Conservation (phyloP, 495 filamentous ascomycete genomes). For the Chaetomium fimeti region DNA sequence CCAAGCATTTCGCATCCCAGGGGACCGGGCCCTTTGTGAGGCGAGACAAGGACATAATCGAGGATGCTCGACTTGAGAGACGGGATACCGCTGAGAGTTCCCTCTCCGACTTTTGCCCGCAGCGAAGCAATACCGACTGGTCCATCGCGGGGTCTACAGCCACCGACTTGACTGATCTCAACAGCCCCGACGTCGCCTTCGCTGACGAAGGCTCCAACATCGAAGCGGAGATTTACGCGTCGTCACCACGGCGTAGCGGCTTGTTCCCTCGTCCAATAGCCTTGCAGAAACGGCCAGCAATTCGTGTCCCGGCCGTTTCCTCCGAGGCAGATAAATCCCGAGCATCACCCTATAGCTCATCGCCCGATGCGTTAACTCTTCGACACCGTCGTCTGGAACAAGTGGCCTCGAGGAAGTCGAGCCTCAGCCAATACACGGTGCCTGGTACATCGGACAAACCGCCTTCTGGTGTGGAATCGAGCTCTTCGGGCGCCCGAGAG, state of each 20-base stretch:
- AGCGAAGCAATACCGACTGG: slow-evolving; percentile 23
- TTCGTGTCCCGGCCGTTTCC: slow-evolving; percentile 10
- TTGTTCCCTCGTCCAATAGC: slow-evolving; percentile 6
- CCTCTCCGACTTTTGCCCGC: slow-evolving; percentile 4
- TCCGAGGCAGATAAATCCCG: slow-evolving; percentile 4
- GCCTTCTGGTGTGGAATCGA: neutral
- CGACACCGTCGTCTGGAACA: slow-evolving; percentile 18
- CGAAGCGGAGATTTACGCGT: slow-evolving; percentile 18
- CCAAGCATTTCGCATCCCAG: neutral
- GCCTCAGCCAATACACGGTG: neutral
- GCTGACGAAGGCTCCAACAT: slow-evolving; percentile 18
- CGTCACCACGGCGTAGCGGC: slow-evolving; percentile 22
- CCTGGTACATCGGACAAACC: neutral
- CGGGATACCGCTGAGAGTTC: slow-evolving; percentile 26
- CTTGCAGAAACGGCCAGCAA: slow-evolving; percentile 14
- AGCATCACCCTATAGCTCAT: neutral
- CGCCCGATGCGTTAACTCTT: slow-evolving; percentile 12
- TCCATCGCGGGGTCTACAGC: slow-evolving; percentile 23
- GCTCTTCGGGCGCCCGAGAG: neutral
- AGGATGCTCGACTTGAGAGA: slow-evolving; percentile 8
- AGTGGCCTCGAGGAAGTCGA: slow-evolving; percentile 11
- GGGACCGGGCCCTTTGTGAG: neutral
- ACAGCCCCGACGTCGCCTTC: slow-evolving; percentile 19
- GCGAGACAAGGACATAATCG: slow-evolving; percentile 11
- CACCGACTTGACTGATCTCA: slow-evolving; percentile 28